A percentile compares a stretch with the other conserved stretches of the same genome.
Evolutionary conservation across 2,329 filamentous ascomycete species (phyloP).

Genomic region (Fusarium compactum): DNA sequence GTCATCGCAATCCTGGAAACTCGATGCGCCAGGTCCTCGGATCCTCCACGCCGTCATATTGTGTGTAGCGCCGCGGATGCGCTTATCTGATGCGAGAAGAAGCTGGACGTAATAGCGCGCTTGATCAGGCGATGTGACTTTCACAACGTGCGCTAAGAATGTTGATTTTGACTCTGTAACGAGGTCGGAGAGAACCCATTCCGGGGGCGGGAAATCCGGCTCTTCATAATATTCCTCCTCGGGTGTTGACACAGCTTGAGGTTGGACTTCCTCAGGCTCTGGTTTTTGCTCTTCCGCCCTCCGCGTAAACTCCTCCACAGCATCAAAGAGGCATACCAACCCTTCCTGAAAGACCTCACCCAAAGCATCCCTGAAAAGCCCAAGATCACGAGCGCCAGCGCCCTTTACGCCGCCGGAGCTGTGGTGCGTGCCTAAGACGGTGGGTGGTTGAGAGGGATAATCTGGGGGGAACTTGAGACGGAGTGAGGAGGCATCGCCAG

Average conservation of each 20-base stretch:
- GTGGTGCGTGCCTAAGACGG: conserved; percentile 82
- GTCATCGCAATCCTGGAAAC: conserved; percentile 92
- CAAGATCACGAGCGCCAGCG: conserved; percentile 77
- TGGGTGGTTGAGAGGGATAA: conserved; percentile 82
- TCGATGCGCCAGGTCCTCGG: conserved; percentile 63
- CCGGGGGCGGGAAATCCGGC: conserved; percentile 42
- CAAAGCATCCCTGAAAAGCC: conserved; percentile 75
- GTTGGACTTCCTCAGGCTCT: conserved; percentile 44
- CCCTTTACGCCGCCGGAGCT: conserved; percentile 80
- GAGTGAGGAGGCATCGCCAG: conserved; percentile 69
- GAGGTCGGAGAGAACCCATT: conserved; percentile 80
- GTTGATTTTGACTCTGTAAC: conserved; percentile 87
- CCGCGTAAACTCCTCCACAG: conserved; percentile 79
- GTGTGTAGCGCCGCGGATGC: conserved; percentile 87
- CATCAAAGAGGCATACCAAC: conserved; percentile 87
- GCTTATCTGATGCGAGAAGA: conserved; percentile 84
- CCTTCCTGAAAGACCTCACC: conserved; percentile 77
- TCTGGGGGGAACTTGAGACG: conserved; percentile 75
- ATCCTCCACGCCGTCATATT: conserved; percentile 98
- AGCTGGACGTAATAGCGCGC: conserved; percentile 79
- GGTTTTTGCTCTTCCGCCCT: conserved; percentile 52
- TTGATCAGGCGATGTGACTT: conserved; percentile 75
- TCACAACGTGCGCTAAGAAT: conserved; percentile 83
- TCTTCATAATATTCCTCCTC: conserved; percentile 30
- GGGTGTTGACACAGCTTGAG: conserved; percentile 27